Evolutionary conservation across 1,284 basidiomycete genomes (phyloP).

Genomic region (Inonotus obliquus): DNA sequence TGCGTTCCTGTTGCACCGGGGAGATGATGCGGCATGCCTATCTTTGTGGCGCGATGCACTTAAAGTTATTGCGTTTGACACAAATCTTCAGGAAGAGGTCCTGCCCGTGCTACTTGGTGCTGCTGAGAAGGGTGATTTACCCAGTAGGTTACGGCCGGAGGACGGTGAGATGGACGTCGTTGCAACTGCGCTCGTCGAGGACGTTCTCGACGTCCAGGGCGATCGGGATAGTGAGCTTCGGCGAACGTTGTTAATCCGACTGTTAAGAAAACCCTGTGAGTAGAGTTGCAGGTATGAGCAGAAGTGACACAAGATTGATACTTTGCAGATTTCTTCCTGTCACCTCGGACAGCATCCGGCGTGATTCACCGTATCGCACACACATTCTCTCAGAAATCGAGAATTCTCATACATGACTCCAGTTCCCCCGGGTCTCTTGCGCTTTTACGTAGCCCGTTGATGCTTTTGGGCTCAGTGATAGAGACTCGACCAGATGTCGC

Average conservation of each 20-base stretch:
- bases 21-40: constrained; percentile 30
- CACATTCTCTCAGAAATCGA: constrained; percentile 35
- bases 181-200: constrained; percentile 30
- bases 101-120: constrained; percentile 38
- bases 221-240: constrained; percentile 19
- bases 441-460: constrained; percentile 30
- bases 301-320: not conserved
- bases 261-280: constrained; percentile 36
- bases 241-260: constrained; percentile 30
- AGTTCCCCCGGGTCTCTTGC: not conserved
- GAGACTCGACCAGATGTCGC: constrained; percentile 22
- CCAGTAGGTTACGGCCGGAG: constrained; percentile 36
- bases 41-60: constrained; percentile 45
- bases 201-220: constrained; percentile 20
- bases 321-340: constrained; percentile 33
- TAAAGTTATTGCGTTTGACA: constrained; percentile 29
- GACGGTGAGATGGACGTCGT: constrained; percentile 39
- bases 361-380: constrained; percentile 33
- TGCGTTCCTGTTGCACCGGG: constrained; percentile 42
- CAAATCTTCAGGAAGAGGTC: constrained; percentile 24
- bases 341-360: constrained; percentile 30
- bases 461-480: constrained; percentile 32
- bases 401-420: constrained; percentile 29
- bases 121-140: constrained; percentile 32
- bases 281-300: not conserved